These are phyloP conservation scores for Colletotrichum sojae DNA, from an alignment of 2,329 filamentous ascomycete species.

Conservation along the genomic window DNA sequence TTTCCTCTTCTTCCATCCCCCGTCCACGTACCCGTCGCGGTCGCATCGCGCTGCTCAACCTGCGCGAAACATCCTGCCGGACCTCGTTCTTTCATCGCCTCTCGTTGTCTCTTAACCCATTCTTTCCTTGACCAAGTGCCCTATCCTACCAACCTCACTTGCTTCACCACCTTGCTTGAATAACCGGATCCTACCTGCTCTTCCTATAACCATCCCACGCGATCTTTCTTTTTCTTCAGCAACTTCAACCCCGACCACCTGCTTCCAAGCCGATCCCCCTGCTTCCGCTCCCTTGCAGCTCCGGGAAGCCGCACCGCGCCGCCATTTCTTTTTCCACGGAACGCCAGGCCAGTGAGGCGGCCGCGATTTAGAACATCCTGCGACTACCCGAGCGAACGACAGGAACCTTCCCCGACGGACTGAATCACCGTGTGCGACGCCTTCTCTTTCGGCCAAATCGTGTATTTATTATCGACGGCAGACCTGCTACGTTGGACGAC, in stretches of 20 bases:
- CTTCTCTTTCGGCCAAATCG: not conserved
- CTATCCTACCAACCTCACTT: not conserved
- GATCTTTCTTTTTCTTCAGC: conserved; percentile 17
- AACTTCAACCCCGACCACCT: not conserved
- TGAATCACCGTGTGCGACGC: conserved; percentile 8
- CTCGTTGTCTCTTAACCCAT: conserved; percentile 7
- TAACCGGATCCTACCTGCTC: not conserved
- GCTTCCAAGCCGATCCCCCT: not conserved
- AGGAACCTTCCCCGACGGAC: not conserved
- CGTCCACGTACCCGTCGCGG: conserved; percentile 15
- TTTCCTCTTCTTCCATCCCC: conserved; percentile 21
- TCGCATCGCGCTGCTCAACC: conserved; percentile 14
- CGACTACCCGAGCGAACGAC: conserved; percentile 24
- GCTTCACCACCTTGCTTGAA: not conserved
- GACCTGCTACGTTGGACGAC: conserved; percentile 10
- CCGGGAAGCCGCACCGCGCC: conserved; percentile 22
- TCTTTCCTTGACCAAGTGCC: conserved; percentile 17
- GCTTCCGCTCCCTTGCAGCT: conserved; percentile 30
- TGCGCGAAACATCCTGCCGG: conserved; percentile 24
- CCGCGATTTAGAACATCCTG: conserved; percentile 22
- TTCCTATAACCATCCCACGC: not conserved
- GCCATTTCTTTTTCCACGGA: conserved; percentile 8
- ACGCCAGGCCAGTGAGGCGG: conserved; percentile 13
- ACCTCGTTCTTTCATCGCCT: conserved; percentile 28
- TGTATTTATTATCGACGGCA: not conserved